Conservation (phyloP, 2,329 filamentous ascomycete genomes). For the Camillea tinctor region DNA sequence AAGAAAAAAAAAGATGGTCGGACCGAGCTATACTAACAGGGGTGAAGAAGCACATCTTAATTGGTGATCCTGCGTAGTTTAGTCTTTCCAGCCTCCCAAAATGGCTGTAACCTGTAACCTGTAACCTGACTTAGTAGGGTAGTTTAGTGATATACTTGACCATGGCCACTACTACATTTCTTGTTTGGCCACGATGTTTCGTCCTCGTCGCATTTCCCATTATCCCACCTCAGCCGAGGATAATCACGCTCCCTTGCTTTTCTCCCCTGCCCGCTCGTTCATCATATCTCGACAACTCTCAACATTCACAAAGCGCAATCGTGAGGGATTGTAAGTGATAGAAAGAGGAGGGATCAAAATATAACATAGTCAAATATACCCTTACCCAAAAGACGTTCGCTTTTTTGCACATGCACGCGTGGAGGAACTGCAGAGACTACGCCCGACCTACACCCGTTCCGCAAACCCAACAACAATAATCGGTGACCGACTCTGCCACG, state of each 20-base stretch:
- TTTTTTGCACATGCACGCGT: neutral
- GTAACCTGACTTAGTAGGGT: neutral
- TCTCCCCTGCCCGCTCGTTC: neutral
- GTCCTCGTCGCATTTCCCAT: neutral
- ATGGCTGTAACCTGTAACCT: neutral
- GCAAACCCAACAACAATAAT: neutral
- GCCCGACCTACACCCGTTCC: neutral
- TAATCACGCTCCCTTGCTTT: neutral
- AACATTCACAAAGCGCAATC: no score
- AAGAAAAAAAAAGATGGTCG: neutral
- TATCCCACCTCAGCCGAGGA: neutral
- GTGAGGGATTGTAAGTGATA: no score
- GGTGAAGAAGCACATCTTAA: neutral
- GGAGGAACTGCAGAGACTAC: neutral
- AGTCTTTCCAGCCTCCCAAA: neutral
- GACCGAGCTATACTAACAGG: neutral
- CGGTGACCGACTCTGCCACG: neutral
- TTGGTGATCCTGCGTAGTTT: neutral
- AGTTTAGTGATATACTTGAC: neutral
- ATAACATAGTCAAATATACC: no score
- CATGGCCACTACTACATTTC: neutral
- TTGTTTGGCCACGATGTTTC: neutral
- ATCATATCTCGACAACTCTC: neutral
- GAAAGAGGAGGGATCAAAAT: no score
- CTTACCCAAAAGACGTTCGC: neutral